A percentile compares a stretch with the other conserved stretches of the same genome.
These are phyloP conservation scores for Boletus patriciae DNA, from an alignment of 768 basidiomycete species.

Conservation along the genomic window DNA sequence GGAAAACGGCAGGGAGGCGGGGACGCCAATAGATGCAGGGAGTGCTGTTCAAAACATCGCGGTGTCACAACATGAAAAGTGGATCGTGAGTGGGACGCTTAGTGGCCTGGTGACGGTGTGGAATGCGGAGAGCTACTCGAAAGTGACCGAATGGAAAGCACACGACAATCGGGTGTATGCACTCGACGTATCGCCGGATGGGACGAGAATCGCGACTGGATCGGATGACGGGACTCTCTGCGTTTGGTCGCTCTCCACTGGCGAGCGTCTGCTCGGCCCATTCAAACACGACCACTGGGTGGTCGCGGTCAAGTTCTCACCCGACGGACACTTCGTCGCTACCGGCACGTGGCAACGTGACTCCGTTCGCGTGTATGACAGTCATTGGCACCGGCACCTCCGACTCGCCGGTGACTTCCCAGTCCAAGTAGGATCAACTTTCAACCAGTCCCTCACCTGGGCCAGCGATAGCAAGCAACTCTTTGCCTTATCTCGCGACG, in stretches of 20 bases:
- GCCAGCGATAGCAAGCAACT: neutral
- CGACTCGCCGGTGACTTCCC: neutral
- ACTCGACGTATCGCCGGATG: slow-evolving; percentile 6
- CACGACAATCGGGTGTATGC: neutral
- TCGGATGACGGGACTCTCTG: neutral
- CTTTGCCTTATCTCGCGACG: neutral
- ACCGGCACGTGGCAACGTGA: neutral
- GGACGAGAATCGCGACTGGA: neutral
- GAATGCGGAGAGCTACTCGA: neutral
- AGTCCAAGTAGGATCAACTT: neutral
- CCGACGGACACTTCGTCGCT: neutral
- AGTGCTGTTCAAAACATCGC: neutral
- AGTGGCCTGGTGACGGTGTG: slow-evolving; percentile 1
- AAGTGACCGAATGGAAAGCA: neutral
- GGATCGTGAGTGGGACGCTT: neutral
- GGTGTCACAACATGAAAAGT: neutral
- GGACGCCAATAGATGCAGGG: neutral
- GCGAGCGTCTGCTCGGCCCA: neutral
- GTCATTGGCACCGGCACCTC: no score
- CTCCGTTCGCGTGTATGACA: neutral
- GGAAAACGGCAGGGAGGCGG: neutral
- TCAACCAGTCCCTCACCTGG: neutral
- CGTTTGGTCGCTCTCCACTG: neutral
- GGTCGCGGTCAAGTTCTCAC: neutral
- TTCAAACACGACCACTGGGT: neutral